A percentile compares a stretch with the other conserved stretches of the same genome.
Conservation (phyloP, 768 basidiomycete genomes). For the Lentinula raphanica region DNA sequence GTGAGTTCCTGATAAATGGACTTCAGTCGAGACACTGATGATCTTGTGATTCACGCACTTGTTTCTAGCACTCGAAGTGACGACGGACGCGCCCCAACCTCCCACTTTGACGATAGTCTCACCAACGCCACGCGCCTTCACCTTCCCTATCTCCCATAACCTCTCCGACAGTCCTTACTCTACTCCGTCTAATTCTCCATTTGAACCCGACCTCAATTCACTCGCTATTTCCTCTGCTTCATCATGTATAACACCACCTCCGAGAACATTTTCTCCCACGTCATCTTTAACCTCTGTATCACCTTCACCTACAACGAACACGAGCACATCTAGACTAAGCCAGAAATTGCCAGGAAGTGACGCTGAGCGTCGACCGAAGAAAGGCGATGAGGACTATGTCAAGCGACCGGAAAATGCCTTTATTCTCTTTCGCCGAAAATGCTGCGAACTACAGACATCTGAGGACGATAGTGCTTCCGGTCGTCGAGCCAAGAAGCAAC, state of each 20-base stretch:
- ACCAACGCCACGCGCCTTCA: constrained; percentile 67
- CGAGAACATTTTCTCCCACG: constrained; percentile 39
- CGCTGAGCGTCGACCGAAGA: constrained; percentile 55
- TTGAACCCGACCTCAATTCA: constrained; percentile 64
- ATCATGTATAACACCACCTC: constrained; percentile 31
- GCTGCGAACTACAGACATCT: constrained; percentile 61
- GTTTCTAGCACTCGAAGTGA: constrained; percentile 65
- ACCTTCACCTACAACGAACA: constrained; percentile 25
- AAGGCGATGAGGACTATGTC: constrained; percentile 80
- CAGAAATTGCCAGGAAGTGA: constrained; percentile 46
- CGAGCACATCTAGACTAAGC: constrained; percentile 32
- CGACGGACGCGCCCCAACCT: constrained; percentile 53
- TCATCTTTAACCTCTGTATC: constrained; percentile 34
- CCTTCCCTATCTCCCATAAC: constrained; percentile 57
- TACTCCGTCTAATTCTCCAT: constrained; percentile 64
- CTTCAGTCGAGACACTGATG: background rate
- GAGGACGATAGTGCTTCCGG: constrained; percentile 40
- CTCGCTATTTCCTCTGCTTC: constrained; percentile 39
- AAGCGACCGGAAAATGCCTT: constrained; percentile 83
- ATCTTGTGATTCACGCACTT: constrained; percentile 14
- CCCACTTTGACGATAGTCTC: constrained; percentile 59
- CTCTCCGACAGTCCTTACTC: constrained; percentile 66
- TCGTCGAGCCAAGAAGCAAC: constrained; percentile 60
- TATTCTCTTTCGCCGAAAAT: constrained; percentile 77
- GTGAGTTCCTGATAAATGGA: constrained; percentile 27